Conservation (phyloP, 768 basidiomycete species). For the Lyophyllum semitale region DNA sequence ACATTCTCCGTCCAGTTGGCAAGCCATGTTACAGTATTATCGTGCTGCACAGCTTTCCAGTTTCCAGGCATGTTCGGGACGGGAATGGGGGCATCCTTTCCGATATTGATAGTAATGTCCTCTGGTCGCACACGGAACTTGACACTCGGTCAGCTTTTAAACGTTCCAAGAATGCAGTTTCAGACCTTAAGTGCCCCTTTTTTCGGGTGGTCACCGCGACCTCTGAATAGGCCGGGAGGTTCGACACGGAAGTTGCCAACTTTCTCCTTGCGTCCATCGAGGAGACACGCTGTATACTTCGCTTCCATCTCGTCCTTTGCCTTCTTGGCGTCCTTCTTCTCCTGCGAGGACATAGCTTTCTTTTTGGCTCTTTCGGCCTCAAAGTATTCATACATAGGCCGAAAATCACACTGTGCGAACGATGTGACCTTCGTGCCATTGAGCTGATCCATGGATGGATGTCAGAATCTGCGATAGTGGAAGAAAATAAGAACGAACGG, state of each 20-base stretch:
- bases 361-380: slow-evolving; percentile 92
- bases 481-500: slow-evolving; percentile 52
- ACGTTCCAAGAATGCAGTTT: background rate
- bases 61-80: slow-evolving; percentile 89
- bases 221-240: slow-evolving; percentile 97
- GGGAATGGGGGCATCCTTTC: slow-evolving; percentile 70
- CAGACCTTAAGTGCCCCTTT: slow-evolving; percentile 92
- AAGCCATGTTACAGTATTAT: slow-evolving; percentile 98
- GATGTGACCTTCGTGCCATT: slow-evolving; percentile 74
- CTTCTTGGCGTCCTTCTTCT: slow-evolving; percentile 92
- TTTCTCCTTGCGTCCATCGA: slow-evolving; percentile 97
- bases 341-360: slow-evolving; percentile 79
- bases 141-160: slow-evolving; percentile 3
- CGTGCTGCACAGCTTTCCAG: slow-evolving; percentile 88
- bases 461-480: slow-evolving; percentile 1
- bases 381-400: slow-evolving; percentile 91
- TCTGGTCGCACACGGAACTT: slow-evolving; percentile 90
- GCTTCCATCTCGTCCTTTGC: slow-evolving; percentile 82
- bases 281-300: slow-evolving; percentile 81
- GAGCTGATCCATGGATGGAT: slow-evolving; percentile 40
- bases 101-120: slow-evolving; percentile 96
- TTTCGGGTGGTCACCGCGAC: slow-evolving; percentile 97
- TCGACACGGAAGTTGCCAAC: slow-evolving; percentile 98
- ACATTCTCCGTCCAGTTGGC: slow-evolving; percentile 99
- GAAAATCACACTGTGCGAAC: slow-evolving; percentile 88